A percentile compares a stretch with the other conserved stretches of the same genome.
Conservation (phyloP, 2,329 filamentous ascomycete species). For the Lomentospora prolificans region DNA sequence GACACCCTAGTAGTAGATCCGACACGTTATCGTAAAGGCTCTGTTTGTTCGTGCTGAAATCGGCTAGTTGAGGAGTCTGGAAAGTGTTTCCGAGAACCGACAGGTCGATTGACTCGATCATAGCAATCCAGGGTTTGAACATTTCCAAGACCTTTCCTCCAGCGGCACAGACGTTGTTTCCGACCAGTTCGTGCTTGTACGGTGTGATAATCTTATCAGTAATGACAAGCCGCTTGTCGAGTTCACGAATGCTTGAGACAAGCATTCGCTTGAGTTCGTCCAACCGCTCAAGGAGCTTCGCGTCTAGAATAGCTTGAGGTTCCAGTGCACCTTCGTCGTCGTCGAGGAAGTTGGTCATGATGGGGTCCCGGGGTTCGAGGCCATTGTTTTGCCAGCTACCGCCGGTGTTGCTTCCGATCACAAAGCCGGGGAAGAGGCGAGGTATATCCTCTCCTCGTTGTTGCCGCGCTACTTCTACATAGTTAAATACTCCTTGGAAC, state of each 20-base stretch:
- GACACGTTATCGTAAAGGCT: constrained; percentile 87
- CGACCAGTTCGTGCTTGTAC: constrained; percentile 67
- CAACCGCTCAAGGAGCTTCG: constrained; percentile 67
- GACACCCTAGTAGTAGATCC: constrained; percentile 78
- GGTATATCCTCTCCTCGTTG: constrained; percentile 90
- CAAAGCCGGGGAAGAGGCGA: constrained; percentile 86
- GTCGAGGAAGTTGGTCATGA: constrained; percentile 76
- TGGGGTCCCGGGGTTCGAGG: constrained; percentile 54
- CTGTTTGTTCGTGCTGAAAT: constrained; percentile 88
- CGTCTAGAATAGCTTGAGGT: constrained; percentile 65
- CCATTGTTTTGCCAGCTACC: constrained; percentile 80
- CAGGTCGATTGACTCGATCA: constrained; percentile 86
- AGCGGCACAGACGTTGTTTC: constrained; percentile 71
- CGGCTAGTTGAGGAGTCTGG: constrained; percentile 74
- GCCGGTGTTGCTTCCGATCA: constrained; percentile 72
- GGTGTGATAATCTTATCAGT: constrained; percentile 75
- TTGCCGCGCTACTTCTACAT: constrained; percentile 88
- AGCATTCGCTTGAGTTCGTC: constrained; percentile 81
- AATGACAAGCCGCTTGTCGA: constrained; percentile 73
- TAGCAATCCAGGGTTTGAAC: constrained; percentile 81
- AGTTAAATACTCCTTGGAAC: constrained; percentile 85
- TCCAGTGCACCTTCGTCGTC: constrained; percentile 66
- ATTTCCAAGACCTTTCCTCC: constrained; percentile 75
- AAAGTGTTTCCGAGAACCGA: constrained; percentile 67
- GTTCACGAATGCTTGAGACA: constrained; percentile 71